Base-by-base conservation (phyloP, 108 stramenopile species). In the Schizochytrium sp. region DNA sequence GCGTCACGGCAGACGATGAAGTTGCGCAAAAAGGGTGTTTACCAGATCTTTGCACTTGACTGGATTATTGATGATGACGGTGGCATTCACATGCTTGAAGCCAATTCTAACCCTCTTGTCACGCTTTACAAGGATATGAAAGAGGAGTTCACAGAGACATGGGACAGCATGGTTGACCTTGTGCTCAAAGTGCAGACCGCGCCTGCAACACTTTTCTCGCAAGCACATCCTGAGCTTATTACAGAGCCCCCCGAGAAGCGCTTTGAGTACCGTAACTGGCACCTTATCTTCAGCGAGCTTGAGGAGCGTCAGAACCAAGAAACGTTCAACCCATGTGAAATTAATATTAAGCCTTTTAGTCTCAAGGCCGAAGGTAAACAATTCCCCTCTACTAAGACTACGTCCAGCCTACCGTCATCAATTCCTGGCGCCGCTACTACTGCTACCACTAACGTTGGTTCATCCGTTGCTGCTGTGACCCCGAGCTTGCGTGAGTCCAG, bases 81-180 rank as follows among this genome's bases (percentile, higher is more conserved):
- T 40, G 76, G 76, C 53, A 83, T 83, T 42, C 76, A 83, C 76
- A 83, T 83, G 76, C 76, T 83, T 40, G 76, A 83, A 40, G 76
- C 76, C 47, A 83, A 83, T 53, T 83, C 76, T 5, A 83, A 83
- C 2, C 76, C 76, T 0, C 76, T 83, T 40, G 76, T 83, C 47
- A 83, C 76, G 38, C 50, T 83, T n/a, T 83, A 55, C 76, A 83
- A 83, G 2, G 76, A 83, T 53, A 55, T 83, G 76, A 38, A 17
- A 12, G 40, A 17, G 28, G 76, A 83, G 76, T 83, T 83, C 55
- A 83, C 76, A 10, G 76, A 83, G 76, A 83, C 76, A 13, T 83
- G 76, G 76, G 76, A 83, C 76, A 55, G 76, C 76, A 83, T 83
- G 76, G 53, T 55, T 0, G 76, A 83, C 3, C 76, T 83, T 10